Base-by-base conservation (phyloP, 345 rosid species). In the Dovyalis caffra region DNA sequence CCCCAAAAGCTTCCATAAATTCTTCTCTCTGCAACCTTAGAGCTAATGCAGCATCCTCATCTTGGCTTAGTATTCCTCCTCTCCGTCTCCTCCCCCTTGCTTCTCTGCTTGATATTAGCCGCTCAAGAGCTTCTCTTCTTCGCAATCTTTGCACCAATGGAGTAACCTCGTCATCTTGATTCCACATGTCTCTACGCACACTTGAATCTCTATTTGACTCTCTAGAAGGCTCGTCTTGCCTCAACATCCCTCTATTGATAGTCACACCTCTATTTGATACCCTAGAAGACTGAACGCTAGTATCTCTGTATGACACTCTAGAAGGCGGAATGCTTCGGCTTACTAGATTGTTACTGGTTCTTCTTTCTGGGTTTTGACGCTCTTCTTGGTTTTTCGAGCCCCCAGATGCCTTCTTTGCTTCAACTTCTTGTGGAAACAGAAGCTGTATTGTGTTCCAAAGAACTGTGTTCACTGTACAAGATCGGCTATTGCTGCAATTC, bases 371-470 rank as follows among this genome's bases (percentile, higher is more conserved):
- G 38, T 57, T 81, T 63, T 74, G 74, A 76, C 29, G 37, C 45
- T 84, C 78, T 76, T 74, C 82, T 33, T 57, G 56, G 70, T 40
- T 66, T 43, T 71, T 82, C 66, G 26, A 49, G 32, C 77, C 75
- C 62, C 70, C 78, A 1, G 86, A 72, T 33, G 90, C 92, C 83
- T 87, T 88, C 74, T 97, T 89, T 69, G 92, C 85, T 81, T 89
- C 97, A 2, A 95, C 87, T 79, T 95, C 99, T 77, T 86, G 79
- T 0, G 99, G 97, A 66, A 95, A 93, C 74, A 93, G 80, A 77
- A 95, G 98, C 84, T 93, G 98, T 62, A 95, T 93, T 37, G 98
- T 95, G 86, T 95, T 95, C 99, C 96, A 95, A 73, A 93, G 92
- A 81, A 95, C 97, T 0, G 99, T 91, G 85, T 93, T 91, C 32